Percentiles rank a stretch among this genome's conserved stretches.
phyloP scores from a whole-genome alignment of 441 rosid genomes.

The Bocquillonia castaneifolia region DNA sequence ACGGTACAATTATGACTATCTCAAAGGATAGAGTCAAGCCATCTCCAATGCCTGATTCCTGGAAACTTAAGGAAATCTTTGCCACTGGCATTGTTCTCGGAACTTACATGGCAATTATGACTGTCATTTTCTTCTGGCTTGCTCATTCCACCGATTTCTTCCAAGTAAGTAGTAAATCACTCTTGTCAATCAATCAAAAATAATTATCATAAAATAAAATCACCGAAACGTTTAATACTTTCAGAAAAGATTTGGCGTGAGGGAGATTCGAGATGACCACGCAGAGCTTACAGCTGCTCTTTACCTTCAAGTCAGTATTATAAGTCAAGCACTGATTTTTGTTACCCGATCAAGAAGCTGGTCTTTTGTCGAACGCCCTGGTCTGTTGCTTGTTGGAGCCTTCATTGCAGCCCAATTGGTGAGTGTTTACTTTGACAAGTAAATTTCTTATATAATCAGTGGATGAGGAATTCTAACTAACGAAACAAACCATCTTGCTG shows the following conservation, averaged over 20 bases:
- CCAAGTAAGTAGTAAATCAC: slow-evolving; percentile 42
- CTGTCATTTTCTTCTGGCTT: slow-evolving; percentile 70
- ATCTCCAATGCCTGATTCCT: slow-evolving; percentile 81
- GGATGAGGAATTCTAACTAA: too few species aligned
- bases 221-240: slow-evolving; percentile 5
- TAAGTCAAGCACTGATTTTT: slow-evolving; percentile 91
- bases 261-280: slow-evolving; percentile 30
- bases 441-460: too few species aligned
- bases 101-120: slow-evolving; percentile 65
- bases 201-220: background rate
- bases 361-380: slow-evolving; percentile 83
- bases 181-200: background rate
- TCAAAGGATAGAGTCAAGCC: slow-evolving; percentile 89
- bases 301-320: slow-evolving; percentile 93
- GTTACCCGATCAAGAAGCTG: slow-evolving; percentile 88
- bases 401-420: slow-evolving; percentile 78
- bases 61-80: slow-evolving; percentile 89
- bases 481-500: background rate
- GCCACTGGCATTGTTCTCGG: slow-evolving; percentile 79
- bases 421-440: slow-evolving; percentile 10
- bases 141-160: slow-evolving; percentile 60
- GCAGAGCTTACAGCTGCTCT: slow-evolving; percentile 74
- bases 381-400: slow-evolving; percentile 52
- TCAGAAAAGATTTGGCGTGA: slow-evolving; percentile 62
- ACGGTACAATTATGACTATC: slow-evolving; percentile 97